Base-by-base conservation (phyloP, 2,329 filamentous ascomycete genomes). In the Fusarium neocosmosporiellum region DNA sequence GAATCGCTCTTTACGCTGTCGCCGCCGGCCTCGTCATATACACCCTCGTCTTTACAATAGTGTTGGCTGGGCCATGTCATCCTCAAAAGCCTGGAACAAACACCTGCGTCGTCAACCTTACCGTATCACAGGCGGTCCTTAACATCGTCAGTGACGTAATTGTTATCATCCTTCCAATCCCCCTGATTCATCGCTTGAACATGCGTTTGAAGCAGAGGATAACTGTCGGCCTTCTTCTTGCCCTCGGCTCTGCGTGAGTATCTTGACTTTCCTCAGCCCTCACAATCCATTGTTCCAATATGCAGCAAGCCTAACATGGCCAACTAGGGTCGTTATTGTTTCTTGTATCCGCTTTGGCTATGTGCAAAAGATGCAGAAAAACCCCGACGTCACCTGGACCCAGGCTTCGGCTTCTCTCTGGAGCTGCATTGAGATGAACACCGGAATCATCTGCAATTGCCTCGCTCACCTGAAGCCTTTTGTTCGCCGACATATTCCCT, bases 391-490 rank as follows among this genome's bases (percentile, higher is more conserved):
- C 3, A 65, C 63, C 6, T 65, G 63, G 63, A 65, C 63, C 4
- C 57, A 62, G 11, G 63, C 57, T 41, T 39, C 31, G 4, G 29
- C 63, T 39, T 43, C 34, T 0, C 63, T 54, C 5, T 65, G 64
- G 64, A 66, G 64, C 24, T 57, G 59, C 9, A 63, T 66, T 13
- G 64, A 66, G 37, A 63, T 66, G 59, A 66, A 66, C 31, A 57
- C 59, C 1, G 64, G 48, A 3, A 63, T 66, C 5, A 63, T 63
- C 13, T 66, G 64, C 6, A 34, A 63, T 16, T 66, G 59, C 4
- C 59, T 63, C 11, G 59, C 59, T 4, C 59, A 63, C 7, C 8
- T 66, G 1, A 63, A 63, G 18, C 64, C 64, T 6, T 66, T 66
- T 22, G 31, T 63, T n/a, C 64, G 64, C 14, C 34, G 29, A 6